phyloP scores from a whole-genome alignment of 257 asterid genomes.

The Ocimum tenuiflorum region DNA sequence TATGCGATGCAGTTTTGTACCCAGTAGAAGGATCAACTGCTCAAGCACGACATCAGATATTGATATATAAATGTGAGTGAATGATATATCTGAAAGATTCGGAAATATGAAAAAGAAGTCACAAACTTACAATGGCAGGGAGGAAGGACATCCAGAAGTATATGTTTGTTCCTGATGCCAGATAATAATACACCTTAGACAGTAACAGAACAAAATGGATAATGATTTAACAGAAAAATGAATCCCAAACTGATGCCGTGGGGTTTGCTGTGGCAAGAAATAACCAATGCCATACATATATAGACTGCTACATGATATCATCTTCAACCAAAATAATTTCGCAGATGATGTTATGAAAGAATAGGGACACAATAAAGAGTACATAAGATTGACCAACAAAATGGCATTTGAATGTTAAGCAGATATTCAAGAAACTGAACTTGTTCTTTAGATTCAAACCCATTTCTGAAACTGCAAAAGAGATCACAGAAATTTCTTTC shows the following conservation, averaged over 20 bases:
- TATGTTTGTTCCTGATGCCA: conserved; percentile 69
- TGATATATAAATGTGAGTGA: neutral
- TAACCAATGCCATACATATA: neutral
- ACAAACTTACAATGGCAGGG: conserved; percentile 60
- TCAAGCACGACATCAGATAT: conserved; percentile 6
- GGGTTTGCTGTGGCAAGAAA: neutral
- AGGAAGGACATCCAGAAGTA: conserved; percentile 89
- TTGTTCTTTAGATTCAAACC: neutral
- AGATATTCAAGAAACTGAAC: neutral
- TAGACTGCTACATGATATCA: too few species aligned
- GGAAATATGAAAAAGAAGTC: neutral
- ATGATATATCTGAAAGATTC: neutral
- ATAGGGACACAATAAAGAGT: neutral
- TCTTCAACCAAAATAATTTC: too few species aligned
- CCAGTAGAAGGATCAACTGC: conserved; percentile 77
- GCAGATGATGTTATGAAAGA: too few species aligned
- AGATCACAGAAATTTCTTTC: neutral
- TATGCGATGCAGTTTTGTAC: conserved; percentile 77
- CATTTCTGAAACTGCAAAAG: neutral
- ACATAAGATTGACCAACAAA: neutral
- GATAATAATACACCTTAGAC: conserved; percentile 14
- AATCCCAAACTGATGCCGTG: neutral
- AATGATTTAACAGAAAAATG: neutral
- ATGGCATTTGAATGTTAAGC: neutral
- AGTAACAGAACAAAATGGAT: neutral